A percentile compares a stretch with the other conserved stretches of the same genome.
Conservation (phyloP, 2,329 filamentous ascomycete species). For the Fusarium mangiferae region DNA sequence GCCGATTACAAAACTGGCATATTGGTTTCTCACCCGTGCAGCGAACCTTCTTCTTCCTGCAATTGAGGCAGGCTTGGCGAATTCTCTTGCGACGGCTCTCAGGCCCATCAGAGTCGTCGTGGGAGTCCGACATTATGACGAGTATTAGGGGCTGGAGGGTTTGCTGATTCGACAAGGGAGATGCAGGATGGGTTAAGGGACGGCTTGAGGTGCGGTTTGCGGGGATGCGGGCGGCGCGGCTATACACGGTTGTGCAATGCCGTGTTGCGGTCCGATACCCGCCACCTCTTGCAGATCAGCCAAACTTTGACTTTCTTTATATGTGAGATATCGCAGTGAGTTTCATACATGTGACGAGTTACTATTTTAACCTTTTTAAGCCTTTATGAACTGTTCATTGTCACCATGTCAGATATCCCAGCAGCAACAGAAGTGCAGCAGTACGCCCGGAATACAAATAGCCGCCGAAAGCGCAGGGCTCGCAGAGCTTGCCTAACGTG, state of each 20-base stretch:
- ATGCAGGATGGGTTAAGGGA: not conserved
- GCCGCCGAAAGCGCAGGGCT: not conserved
- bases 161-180: not conserved
- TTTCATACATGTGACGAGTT: fast-evolving
- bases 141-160: not conserved
- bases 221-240: not conserved
- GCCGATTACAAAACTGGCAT: slow-evolving; percentile 14
- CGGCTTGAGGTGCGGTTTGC: not conserved
- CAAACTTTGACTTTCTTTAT: not conserved
- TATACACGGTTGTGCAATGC: slow-evolving; percentile 14
- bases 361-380: fast-evolving
- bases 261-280: not conserved
- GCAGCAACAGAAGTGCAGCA: not conserved
- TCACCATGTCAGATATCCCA: not conserved
- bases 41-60: slow-evolving; percentile 19
- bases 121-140: slow-evolving; percentile 1
- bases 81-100: slow-evolving; percentile 21
- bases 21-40: slow-evolving; percentile 18
- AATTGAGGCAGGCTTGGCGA: slow-evolving; percentile 20
- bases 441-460: not conserved
- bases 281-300: not conserved
- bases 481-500: slow-evolving; percentile 5
- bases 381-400: fast-evolving
- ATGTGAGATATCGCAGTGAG: not conserved
- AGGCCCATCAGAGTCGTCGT: slow-evolving; percentile 16